These are phyloP conservation scores for Triticum timopheevii DNA, from an alignment of 176 grass and related monocot species.

Conservation along the genomic window DNA sequence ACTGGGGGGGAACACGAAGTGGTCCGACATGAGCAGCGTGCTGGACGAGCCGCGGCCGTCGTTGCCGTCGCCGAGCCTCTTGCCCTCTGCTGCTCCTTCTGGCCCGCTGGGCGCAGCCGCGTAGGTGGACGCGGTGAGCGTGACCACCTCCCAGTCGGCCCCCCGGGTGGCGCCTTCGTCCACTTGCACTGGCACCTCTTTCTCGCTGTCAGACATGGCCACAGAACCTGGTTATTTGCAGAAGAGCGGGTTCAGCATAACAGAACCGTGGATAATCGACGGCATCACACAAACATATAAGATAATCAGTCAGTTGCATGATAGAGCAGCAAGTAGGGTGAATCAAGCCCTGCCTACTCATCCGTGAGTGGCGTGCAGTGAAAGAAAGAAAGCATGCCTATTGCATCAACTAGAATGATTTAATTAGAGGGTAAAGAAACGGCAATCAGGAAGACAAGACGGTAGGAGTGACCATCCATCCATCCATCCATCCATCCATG, in stretches of 20 bases:
- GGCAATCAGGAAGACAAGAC: no score
- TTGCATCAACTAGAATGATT: no score
- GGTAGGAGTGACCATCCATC: no score
- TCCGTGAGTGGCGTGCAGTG: no score
- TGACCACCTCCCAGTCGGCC: conserved; percentile 79
- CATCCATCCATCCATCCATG: no score
- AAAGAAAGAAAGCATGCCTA: no score
- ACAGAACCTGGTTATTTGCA: conserved; percentile 4
- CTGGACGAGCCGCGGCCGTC: conserved; percentile 2
- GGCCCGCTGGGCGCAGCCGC: conserved; percentile 36
- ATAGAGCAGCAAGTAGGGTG: no score
- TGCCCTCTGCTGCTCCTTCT: not conserved
- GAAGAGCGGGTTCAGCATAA: not conserved
- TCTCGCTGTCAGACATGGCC: conserved; percentile 65
- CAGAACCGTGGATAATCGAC: not conserved
- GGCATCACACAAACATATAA: no score
- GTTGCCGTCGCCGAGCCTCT: not conserved
- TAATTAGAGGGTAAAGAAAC: no score
- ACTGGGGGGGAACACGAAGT: conserved; percentile 83
- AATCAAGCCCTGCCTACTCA: no score
- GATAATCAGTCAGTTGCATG: no score
- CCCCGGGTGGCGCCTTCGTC: conserved; percentile 29
- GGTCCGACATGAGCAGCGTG: conserved; percentile 50
- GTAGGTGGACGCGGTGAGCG: conserved; percentile 69
- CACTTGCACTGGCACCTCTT: conserved; percentile 9